Evolutionary conservation across 2,329 filamentous ascomycete species (phyloP).

Genomic region (Penicillium sp.): DNA sequence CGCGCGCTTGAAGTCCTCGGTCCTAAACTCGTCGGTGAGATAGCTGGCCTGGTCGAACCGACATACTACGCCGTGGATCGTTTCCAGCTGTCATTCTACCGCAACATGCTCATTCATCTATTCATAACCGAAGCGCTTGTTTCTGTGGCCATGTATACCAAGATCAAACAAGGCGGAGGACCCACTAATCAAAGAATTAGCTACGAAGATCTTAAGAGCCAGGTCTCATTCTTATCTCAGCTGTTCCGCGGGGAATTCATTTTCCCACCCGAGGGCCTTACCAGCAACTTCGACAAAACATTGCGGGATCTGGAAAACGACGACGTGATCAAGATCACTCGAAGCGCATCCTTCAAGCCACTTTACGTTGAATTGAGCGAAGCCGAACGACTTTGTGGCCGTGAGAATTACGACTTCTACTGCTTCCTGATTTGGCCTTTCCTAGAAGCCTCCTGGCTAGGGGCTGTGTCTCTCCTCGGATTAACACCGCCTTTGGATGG

Average conservation of each 20-base stretch:
- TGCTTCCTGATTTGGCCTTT: conserved; percentile 99
- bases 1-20: conserved; percentile 90
- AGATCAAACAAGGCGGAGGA: conserved; percentile 87
- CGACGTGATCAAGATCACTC: conserved; percentile 69
- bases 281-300: conserved; percentile 77
- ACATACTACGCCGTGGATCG: conserved; percentile 94
- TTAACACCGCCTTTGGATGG: conserved; percentile 69
- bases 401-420: conserved; percentile 98
- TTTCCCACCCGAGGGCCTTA: conserved; percentile 83
- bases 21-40: conserved; percentile 78
- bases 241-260: conserved; percentile 97
- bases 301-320: conserved; percentile 76
- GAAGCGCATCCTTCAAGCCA: conserved; percentile 54
- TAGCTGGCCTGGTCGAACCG: conserved; percentile 79
- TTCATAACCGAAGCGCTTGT: conserved; percentile 94
- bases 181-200: conserved; percentile 76
- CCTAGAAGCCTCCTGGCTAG: conserved; percentile 91
- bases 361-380: conserved; percentile 75
- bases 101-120: conserved; percentile 98
- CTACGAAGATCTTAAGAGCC: conserved; percentile 70
- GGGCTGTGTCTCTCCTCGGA: conserved; percentile 83
- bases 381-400: conserved; percentile 71
- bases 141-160: conserved; percentile 84
- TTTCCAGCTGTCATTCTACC: conserved; percentile 96
- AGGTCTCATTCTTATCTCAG: conserved; percentile 87